Base-by-base conservation (phyloP, 345 rosid species). In the Cochlearia excelsa region DNA sequence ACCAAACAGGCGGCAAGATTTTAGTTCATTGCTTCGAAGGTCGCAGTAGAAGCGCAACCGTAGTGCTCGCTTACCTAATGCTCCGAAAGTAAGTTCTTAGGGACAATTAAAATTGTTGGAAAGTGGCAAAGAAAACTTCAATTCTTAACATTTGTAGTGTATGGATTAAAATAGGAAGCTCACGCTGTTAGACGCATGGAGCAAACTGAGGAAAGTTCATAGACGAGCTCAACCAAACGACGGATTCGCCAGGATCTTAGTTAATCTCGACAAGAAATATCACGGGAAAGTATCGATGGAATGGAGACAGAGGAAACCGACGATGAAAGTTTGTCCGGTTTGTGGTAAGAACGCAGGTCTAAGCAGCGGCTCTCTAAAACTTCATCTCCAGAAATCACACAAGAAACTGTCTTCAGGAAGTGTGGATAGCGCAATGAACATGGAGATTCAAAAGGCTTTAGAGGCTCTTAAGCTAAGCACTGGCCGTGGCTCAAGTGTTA, bases 11-110 rank as follows among this genome's bases (percentile, higher is more conserved):
- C 2, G 89, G 91, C 63, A 83, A 70, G 77, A 78, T 89, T 46
- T 73, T 94, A 55, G 95, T 94, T 68, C 99, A 94, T 72, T 94
- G 99, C 81, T 94, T 94, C 30, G 99, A 94, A 78, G 99, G 99
- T 67, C 87, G 78, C 70, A 94, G 99, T 77, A 85, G 97, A 79
- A 94, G 99, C 70, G 92, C 97, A 51, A 94, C 97, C 1, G 61
- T 87, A 37, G 95, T 94, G 56, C 63, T 90, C 4, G 95, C 97
- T 8, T 84, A 87, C 75, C 64, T 94, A 54, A 90, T 94, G 97
- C 86, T 87, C 40, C 75, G 90, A 52, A 90, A 87, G 99, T 93
- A 80, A 82, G 97, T 70, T 42, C 42, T 28, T 46, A 34, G 2
- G 2, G 43, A 38, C n/a, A 42, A 16, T 27, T 49, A 45, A 4